Evolutionary conservation across 2,329 filamentous ascomycete species (phyloP).

Genomic region (Alternaria panax): DNA sequence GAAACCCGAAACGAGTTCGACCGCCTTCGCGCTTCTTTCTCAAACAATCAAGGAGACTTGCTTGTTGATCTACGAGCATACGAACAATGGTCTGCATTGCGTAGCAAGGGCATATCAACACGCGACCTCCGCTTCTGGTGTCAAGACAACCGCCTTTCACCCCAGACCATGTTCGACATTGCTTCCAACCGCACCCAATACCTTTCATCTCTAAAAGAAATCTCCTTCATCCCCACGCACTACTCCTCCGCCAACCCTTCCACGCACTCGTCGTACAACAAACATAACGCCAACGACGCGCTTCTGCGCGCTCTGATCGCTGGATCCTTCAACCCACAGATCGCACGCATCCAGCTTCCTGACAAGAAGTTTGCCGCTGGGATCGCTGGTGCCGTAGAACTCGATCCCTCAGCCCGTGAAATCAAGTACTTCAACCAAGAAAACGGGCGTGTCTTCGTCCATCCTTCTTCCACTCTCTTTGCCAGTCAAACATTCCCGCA

Average conservation of each 20-base stretch:
- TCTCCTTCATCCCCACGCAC: slow-evolving; percentile 71
- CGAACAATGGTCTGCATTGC: slow-evolving; percentile 78
- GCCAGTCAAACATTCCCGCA: slow-evolving; percentile 77
- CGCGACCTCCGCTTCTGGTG: slow-evolving; percentile 78
- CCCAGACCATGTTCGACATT: slow-evolving; percentile 86
- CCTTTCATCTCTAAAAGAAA: slow-evolving; percentile 82
- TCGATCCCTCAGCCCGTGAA: slow-evolving; percentile 88
- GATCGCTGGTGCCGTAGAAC: slow-evolving; percentile 85
- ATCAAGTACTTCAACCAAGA: slow-evolving; percentile 83
- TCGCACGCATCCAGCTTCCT: slow-evolving; percentile 90
- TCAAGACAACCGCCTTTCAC: slow-evolving; percentile 82
- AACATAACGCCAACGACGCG: slow-evolving; percentile 56
- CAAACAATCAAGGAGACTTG: slow-evolving; percentile 81
- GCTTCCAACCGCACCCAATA: slow-evolving; percentile 86
- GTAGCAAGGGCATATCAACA: slow-evolving; percentile 62
- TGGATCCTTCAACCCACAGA: slow-evolving; percentile 72
- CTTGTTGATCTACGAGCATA: slow-evolving; percentile 86
- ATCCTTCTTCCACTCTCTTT: slow-evolving; percentile 88
- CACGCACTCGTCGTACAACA: slow-evolving; percentile 52
- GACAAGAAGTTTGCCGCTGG: slow-evolving; percentile 94
- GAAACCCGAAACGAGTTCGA: slow-evolving; percentile 84
- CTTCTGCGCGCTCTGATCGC: slow-evolving; percentile 59
- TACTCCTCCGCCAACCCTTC: slow-evolving; percentile 43
- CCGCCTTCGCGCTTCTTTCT: slow-evolving; percentile 76
- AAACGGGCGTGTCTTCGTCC: slow-evolving; percentile 79